Base-by-base conservation (phyloP, 2,329 filamentous ascomycete genomes). In the Microdochium nivale region DNA sequence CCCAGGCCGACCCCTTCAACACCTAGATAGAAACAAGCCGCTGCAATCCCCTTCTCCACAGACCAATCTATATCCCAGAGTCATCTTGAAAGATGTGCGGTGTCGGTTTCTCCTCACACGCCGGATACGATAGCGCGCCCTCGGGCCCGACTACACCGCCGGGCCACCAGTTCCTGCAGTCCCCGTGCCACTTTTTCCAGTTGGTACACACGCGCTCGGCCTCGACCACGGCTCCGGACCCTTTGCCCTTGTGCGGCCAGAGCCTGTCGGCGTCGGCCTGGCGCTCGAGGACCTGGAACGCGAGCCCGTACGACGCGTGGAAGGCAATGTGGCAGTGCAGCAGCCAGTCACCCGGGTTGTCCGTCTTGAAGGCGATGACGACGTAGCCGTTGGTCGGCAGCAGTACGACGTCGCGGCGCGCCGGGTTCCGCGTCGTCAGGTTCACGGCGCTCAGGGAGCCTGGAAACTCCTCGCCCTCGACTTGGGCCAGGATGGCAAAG, bases 301-400 rank as follows among this genome's bases (percentile, higher is more conserved):
- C 73, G 14, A 80, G 67, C 30, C 75, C 76, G 52, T 70, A 69
- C 51, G 62, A 64, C 24, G 75, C 66, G 58, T 80, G 77, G 74
- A 70, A 76, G 16, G 71, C 71, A 52, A 76, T 75, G 59, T 76
- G 72, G 62, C 72, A 75, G 58, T 75, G 72, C 61, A 74, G 63
- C 30, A 74, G 57, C 71, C 72, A 75, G 27, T 66, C 60, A 47
- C 76, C 76, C 0, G 76, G 76, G 57, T 79, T 79, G 58, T 80
- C 71, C 0, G 72, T 67, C 46, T 62, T 58, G 61, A 76, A 79
- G 1, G 71, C 75, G 35, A 79, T 62, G 3, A 73, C 70, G 7
- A 78, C 54, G 61, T 72, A 74, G 0, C 75, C 76, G 10, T 55
- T 58, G 1, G 59, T 61, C 0, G 72, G 70, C 3, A 78, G 60